Conservation (phyloP, 495 filamentous ascomycete species). For the Tuber borchii region DNA sequence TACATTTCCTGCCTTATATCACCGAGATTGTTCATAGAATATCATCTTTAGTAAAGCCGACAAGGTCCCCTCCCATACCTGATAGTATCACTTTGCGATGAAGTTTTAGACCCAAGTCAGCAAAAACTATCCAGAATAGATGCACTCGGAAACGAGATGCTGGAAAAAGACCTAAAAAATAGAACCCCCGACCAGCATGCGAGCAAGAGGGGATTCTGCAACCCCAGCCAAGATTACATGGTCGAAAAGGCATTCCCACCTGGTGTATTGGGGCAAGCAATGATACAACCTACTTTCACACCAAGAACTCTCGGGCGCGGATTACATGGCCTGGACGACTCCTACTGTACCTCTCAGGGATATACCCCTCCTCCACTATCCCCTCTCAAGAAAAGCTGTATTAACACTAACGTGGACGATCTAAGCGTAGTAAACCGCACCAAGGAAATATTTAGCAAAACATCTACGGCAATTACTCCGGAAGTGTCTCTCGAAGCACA, state of each 20-base stretch:
- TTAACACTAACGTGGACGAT: conserved; percentile 9
- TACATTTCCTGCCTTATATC: not conserved
- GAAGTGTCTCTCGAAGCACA: conserved; percentile 82
- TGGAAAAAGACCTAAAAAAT: conserved; percentile 44
- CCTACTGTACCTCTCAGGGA: conserved; percentile 21
- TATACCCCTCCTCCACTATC: not conserved
- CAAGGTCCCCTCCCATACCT: conserved; percentile 63
- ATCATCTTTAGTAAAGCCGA: conserved; percentile 74
- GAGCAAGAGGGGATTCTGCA: conserved; percentile 72
- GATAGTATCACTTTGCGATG: conserved; percentile 58
- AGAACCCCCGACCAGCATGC: conserved; percentile 74
- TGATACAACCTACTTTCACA: conserved; percentile 24
- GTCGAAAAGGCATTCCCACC: conserved; percentile 53
- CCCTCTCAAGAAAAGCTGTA: not conserved
- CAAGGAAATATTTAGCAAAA: conserved; percentile 64
- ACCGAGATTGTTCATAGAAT: conserved; percentile 37
- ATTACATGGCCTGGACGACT: conserved; percentile 35
- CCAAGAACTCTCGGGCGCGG: conserved; percentile 23
- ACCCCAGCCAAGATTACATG: conserved; percentile 66
- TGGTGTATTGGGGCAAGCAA: conserved; percentile 45
- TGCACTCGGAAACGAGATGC: conserved; percentile 45
- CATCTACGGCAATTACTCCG: conserved; percentile 69
- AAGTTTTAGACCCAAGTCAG: conserved; percentile 59
- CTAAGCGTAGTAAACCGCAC: conserved; percentile 55
- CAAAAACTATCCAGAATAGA: conserved; percentile 57